Evolutionary conservation across 2,329 filamentous ascomycete genomes (phyloP), one percentile per base, ranked within the genome.

Genomic region (Phyllosticta citrichinensis): DNA sequence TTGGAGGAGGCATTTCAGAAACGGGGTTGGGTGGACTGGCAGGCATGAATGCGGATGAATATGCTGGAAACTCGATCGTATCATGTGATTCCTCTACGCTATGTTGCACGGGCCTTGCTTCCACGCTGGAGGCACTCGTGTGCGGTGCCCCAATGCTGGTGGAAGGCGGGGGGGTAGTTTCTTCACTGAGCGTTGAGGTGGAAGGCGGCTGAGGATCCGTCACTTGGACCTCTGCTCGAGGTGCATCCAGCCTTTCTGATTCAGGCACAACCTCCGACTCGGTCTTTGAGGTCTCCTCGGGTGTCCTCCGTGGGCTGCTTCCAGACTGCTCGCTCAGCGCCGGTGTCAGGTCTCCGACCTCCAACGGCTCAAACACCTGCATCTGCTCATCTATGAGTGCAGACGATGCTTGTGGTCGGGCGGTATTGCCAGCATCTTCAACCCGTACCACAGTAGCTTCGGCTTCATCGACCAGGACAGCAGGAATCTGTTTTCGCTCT

Each of bases 341-440:
- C 20, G 59, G 54, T 5, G 54, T 57, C 47, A 61, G 22, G 55
- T 61, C 59, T 12, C 59, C 59, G 27, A 61, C 56, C 20, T 61
- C 59, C 14, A 61, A 53, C 47, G 59, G 59, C 27, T 61, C 59
- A 27, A 61, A 61, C 24, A 61, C 54, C 22, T 61, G 59, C 54
- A 61, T 60, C 25, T 55, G 47, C 47, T 25, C 40, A 47, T 47
- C 17, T n/a, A 6, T 14, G 5, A 47, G n/a, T 47, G 40, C 40
- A 47, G 17, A 14, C 3, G 14, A 6, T 19, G 40, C 14, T n/a
- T n/a, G 14, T 14, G 35, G 12, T 2, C 35, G 11, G 8, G 40
- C 4, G n/a, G 14, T 19, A 8, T 14, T 8, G 40, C n/a, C 14
- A n/a, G 2, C 40, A 47, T 47, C 35, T 12, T 40, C 17, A 8